phyloP scores from a whole-genome alignment of 2,329 filamentous ascomycete genomes.

The Penicillium sp. region DNA sequence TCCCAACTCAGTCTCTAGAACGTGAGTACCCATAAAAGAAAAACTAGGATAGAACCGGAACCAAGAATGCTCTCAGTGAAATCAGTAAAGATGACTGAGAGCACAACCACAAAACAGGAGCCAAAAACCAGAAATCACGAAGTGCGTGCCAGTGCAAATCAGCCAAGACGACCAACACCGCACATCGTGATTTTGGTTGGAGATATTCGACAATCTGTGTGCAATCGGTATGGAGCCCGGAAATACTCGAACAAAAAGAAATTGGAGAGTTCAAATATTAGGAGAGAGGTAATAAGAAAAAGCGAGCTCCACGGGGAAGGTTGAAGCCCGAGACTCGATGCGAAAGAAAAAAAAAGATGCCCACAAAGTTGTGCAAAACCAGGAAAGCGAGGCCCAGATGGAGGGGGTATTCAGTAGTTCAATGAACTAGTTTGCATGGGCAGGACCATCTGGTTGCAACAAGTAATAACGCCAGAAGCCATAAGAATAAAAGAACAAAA shows the following conservation, averaged over 20 bases:
- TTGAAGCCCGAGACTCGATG: conserved; percentile 17
- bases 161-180: conserved; percentile 37
- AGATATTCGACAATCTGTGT: not conserved
- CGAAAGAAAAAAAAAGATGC: conserved; percentile 7
- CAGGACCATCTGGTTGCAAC: not conserved
- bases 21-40: not conserved
- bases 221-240: not conserved
- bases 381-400: not conserved
- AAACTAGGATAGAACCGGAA: conserved; percentile 1
- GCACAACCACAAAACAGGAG: conserved; percentile 10
- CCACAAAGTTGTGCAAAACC: not conserved
- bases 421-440: not conserved
- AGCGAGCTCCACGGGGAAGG: conserved; percentile 6
- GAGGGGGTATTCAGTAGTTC: conserved; percentile 2
- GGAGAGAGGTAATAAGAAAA: conserved; percentile 11
- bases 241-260: not conserved
- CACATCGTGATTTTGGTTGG: not conserved
- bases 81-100: conserved; percentile 35
- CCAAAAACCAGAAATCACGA: conserved; percentile 3
- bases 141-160: conserved; percentile 31
- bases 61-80: conserved; percentile 25
- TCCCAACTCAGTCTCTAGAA: not conserved
- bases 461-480: conserved; percentile 1
- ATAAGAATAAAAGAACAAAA: not conserved
- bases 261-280: conserved; percentile 15